These are phyloP conservation scores for Herpetomonas samuelpessoai DNA, from an alignment of 208 protist species.

Conservation along the genomic window DNA sequence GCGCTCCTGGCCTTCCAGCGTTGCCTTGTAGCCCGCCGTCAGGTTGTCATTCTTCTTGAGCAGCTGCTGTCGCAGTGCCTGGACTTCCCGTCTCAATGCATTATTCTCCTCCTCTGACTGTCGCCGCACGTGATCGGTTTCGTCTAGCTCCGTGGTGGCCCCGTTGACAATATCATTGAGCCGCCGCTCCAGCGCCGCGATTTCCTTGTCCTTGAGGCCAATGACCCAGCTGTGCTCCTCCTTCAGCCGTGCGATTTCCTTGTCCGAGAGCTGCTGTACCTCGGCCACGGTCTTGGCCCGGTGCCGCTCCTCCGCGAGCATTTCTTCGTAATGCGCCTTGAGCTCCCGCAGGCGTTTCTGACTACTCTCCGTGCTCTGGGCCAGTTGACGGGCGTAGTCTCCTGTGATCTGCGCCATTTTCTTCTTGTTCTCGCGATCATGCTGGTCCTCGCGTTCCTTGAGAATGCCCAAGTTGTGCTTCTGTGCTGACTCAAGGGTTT, in stretches of 20 bases:
- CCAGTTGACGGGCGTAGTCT: conserved; percentile 28
- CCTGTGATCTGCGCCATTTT: conserved; percentile 18
- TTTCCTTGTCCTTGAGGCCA: conserved; percentile 47
- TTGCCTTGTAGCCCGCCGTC: conserved; percentile 20
- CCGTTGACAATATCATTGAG: conserved; percentile 23
- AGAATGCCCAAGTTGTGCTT: conserved; percentile 14
- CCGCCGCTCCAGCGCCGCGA: conserved; percentile 31
- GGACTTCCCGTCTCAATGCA: conserved; percentile 26
- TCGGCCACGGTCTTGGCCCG: conserved; percentile 23
- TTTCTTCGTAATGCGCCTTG: conserved; percentile 26
- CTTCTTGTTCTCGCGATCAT: conserved; percentile 16
- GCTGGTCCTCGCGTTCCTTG: conserved; percentile 14
- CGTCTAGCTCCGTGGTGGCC: conserved; percentile 17
- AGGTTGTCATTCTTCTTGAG: conserved; percentile 25
- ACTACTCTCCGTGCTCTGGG: conserved; percentile 15
- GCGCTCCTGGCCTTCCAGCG: conserved; percentile 27
- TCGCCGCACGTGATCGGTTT: conserved; percentile 28
- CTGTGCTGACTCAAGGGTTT: conserved; percentile 15
- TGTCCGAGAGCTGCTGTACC: conserved; percentile 37
- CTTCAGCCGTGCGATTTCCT: conserved; percentile 31
- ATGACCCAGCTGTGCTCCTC: conserved; percentile 39
- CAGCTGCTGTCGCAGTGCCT: conserved; percentile 21
- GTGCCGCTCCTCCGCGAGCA: conserved; percentile 23
- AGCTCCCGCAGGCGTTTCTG: conserved; percentile 23
- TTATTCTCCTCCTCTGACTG: conserved; percentile 31